These are phyloP conservation scores for Metschnikowia similis DNA, from an alignment of 805 yeast species.

Conservation along the genomic window DNA sequence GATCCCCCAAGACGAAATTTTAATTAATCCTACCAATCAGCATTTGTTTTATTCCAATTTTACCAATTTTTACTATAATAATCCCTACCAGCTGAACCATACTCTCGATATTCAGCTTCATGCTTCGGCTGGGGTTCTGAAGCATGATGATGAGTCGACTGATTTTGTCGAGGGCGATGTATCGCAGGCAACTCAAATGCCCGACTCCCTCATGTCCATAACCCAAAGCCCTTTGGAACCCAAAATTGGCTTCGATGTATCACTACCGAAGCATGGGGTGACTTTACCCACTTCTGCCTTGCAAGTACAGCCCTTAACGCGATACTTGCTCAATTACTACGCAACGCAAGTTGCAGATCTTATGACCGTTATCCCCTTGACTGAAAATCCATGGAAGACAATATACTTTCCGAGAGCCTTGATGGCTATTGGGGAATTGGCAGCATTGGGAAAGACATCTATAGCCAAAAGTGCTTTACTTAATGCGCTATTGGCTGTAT, in stretches of 20 bases:
- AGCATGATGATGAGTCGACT: slow-evolving; percentile 26
- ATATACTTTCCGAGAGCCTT: slow-evolving; percentile 83
- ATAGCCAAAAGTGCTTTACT: slow-evolving; percentile 72
- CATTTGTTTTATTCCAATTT: slow-evolving; percentile 36
- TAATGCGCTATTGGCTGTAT: slow-evolving; percentile 75
- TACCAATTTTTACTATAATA: slow-evolving; percentile 36
- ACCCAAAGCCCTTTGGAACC: slow-evolving; percentile 37
- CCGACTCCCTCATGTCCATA: slow-evolving; percentile 50
- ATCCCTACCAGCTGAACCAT: slow-evolving; percentile 36
- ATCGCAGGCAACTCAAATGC: slow-evolving; percentile 43
- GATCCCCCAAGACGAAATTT: slow-evolving; percentile 10
- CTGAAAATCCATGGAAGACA: slow-evolving; percentile 84
- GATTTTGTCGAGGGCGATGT: slow-evolving; percentile 34
- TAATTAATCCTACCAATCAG: slow-evolving; percentile 34
- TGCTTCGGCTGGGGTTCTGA: slow-evolving; percentile 26
- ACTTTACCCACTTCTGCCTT: slow-evolving; percentile 56
- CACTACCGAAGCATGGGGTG: slow-evolving; percentile 24
- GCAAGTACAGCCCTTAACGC: slow-evolving; percentile 62
- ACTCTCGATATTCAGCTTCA: slow-evolving; percentile 41
- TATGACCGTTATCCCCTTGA: slow-evolving; percentile 66
- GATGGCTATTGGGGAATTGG: slow-evolving; percentile 76
- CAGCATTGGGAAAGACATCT: slow-evolving; percentile 68
- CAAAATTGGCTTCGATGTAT: slow-evolving; percentile 39
- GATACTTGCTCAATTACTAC: slow-evolving; percentile 70
- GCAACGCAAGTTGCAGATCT: slow-evolving; percentile 72